Conservation (phyloP, 805 yeast genomes). For the Metschnikowia noctiluminum region DNA sequence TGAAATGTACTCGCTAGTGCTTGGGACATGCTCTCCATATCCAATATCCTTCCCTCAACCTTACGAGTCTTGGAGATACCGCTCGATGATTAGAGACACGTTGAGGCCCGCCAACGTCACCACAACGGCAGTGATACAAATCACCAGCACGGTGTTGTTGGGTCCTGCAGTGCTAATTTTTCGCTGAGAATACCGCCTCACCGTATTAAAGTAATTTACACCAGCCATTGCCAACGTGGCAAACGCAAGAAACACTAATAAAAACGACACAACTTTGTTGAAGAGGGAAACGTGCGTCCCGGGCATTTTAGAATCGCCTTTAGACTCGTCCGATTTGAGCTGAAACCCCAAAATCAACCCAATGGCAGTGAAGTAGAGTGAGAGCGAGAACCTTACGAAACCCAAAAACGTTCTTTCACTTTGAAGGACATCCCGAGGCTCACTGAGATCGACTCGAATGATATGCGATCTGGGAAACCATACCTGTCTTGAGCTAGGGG, state of each 20-base stretch:
- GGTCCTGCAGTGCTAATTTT: constrained; percentile 39
- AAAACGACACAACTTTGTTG: constrained; percentile 28
- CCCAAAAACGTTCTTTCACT: constrained; percentile 51
- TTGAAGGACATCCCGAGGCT: constrained; percentile 54
- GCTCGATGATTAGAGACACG: constrained; percentile 24
- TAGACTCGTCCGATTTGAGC: constrained; percentile 22
- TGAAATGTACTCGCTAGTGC: too few relatives aligned
- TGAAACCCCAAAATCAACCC: constrained; percentile 46
- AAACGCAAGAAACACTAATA: constrained; percentile 38
- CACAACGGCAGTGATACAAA: constrained; percentile 32
- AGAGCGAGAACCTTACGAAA: constrained; percentile 45
- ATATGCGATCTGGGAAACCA: constrained; percentile 14
- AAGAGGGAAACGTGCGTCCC: constrained; percentile 1
- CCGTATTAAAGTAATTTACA: constrained; percentile 41
- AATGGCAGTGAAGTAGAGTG: constrained; percentile 45
- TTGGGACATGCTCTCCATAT: too few relatives aligned
- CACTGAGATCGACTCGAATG: constrained; percentile 22
- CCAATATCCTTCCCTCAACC: background rate
- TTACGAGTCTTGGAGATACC: constrained; percentile 8
- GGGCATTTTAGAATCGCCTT: background rate
- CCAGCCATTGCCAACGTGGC: constrained; percentile 36
- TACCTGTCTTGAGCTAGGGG: background rate
- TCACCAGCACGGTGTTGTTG: constrained; percentile 27
- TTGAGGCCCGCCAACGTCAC: constrained; percentile 35
- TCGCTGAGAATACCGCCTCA: constrained; percentile 41